These are phyloP conservation scores for Anacardium occidentale DNA, from an alignment of 345 rosid genomes.

Conservation along the genomic window DNA sequence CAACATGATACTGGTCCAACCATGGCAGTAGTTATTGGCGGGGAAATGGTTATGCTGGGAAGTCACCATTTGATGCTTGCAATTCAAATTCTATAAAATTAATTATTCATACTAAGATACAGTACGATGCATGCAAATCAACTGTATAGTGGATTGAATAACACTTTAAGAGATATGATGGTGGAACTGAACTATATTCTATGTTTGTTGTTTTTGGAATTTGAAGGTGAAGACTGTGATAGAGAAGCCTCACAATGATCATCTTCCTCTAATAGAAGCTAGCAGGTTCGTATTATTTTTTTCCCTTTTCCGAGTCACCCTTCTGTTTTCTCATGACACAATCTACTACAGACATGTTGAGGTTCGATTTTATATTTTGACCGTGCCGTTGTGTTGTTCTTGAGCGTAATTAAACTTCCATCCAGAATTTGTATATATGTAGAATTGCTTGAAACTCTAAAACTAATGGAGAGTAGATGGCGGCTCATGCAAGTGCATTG, in stretches of 20 bases:
- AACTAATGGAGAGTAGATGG: neutral
- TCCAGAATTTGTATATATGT: neutral
- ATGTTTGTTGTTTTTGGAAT: slow-evolving; percentile 12
- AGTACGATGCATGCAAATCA: too few relatives aligned
- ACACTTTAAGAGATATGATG: too few relatives aligned
- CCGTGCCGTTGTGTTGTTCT: neutral
- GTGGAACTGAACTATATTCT: too few relatives aligned
- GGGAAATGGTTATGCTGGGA: neutral
- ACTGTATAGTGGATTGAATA: too few relatives aligned
- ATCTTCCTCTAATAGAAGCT: slow-evolving; percentile 74
- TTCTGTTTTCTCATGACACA: neutral
- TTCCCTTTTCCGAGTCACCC: neutral
- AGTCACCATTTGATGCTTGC: neutral
- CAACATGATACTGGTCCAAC: neutral
- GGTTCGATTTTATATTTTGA: too few relatives aligned
- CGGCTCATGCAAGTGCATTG: neutral
- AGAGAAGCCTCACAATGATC: slow-evolving; percentile 82
- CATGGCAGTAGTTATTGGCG: too few relatives aligned
- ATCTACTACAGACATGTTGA: too few relatives aligned
- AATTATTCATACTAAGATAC: too few relatives aligned
- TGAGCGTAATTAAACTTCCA: neutral
- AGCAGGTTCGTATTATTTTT: slow-evolving; percentile 53
- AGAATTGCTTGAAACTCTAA: neutral
- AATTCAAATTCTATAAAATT: neutral
- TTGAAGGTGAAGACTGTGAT: slow-evolving; percentile 74